Base-by-base conservation (phyloP, 2,329 filamentous ascomycete genomes). In the Cladophialophora yegresii region DNA sequence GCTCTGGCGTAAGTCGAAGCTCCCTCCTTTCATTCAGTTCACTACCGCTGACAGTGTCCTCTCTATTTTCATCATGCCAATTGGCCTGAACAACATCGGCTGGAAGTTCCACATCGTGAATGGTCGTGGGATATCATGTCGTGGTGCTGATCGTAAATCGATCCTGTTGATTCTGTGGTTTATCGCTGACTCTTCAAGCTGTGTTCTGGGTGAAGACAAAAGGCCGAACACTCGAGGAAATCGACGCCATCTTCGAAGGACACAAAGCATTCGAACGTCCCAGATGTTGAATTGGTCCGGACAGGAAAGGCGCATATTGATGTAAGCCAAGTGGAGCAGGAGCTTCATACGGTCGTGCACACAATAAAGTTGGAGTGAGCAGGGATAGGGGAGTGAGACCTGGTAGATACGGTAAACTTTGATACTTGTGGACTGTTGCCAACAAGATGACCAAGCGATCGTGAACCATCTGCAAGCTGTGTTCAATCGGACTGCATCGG, bases 51-150 rank as follows among this genome's bases (percentile, higher is more conserved):
- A n/a, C 26, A 53, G 63, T 20, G 28, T 65, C 13, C 23, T 65
- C 16, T 33, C 54, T 23, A 49, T 50, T 4, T 56, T 61, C 20
- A 49, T 60, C 30, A 58, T 62, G 30, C 78, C 79, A 0, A 79
- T 79, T 54, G 77, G 76, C 1, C 69, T 81, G 0, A 69, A 71
- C 3, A 77, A 75, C 50, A 80, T 81, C 30, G 79, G 78, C 1
- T 82, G 78, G 78, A 80, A 77, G 63, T 78, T 77, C 74, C 82
- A 80, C 63, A 80, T 83, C 70, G 74, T 83, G 60, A 83, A 83
- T 60, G 80, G 72, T 74, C 74, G 0, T 80, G 77, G 75, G 77
- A 82, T 62, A 74, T 82, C 8, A 60, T 80, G 72, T 78, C 12
- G 63, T 75, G n/a, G 64, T 73, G 4, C 72, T 80, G 36, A 79